Base-by-base conservation (phyloP, 805 yeast species). In the Saccharomycopsis malanga region DNA sequence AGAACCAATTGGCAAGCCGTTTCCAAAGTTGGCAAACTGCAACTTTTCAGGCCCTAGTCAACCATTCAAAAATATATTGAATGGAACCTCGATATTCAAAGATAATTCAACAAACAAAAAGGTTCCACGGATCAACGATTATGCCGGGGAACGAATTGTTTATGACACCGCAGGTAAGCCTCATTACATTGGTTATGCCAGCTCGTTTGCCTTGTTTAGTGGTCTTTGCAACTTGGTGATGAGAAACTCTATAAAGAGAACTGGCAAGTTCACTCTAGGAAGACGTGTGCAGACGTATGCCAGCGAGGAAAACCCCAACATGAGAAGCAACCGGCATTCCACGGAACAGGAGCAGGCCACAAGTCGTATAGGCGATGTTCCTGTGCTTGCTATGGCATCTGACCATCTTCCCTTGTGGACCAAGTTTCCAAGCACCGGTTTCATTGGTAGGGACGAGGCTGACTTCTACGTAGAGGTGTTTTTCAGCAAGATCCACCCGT, bases 151-250 rank as follows among this genome's bases (percentile, higher is more conserved):
- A 24, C 2, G 50, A 38, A 20, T 46, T 3, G 46, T 46, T 12
- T 32, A 66, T 58, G 77, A 72, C 51, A 58, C 64, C 20, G 66
- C 63, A 47, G 76, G 76, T 3, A 72, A 70, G 45, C 65, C 73
- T 0, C 77, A 72, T 55, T 72, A 68, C 49, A 67, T 72, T 44
- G 77, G 77, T 1, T 64, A 69, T 18, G 65, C 64, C 15, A 74
- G 76, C 21, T 71, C 75, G 1, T 70, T 73, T 0, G 68, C 72
- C 2, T 51, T 72, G 23, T 58, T 72, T 46, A 68, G 64, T 42
- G 69, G 72, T 0, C 50, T 72, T 6, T 69, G 74, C 50, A 72
- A 69, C 52, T 59, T 72, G 18, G 61, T 72, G 22, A 57, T 68
- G n/a, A 65, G 67, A 45, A 56, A 67, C 17, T 63, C 70, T 0